Conservation (phyloP, 2,329 filamentous ascomycete species). For the Diaporthe capsici region DNA sequence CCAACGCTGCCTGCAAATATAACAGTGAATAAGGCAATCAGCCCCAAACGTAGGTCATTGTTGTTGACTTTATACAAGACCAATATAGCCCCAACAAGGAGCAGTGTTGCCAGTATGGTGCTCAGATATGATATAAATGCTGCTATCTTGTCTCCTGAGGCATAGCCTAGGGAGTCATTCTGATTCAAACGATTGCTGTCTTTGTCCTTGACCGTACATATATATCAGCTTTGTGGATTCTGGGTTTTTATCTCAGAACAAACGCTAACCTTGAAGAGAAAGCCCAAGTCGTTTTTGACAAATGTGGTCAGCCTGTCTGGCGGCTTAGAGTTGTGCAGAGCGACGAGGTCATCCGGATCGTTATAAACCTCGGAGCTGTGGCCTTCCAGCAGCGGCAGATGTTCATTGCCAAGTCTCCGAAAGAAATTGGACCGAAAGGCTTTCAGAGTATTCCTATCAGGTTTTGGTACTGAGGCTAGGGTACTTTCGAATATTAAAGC, state of each 20-base stretch:
- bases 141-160: not conserved
- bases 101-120: slow-evolving; percentile 3
- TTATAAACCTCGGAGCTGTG: not conserved
- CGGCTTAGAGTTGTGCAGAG: not conserved
- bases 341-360: slow-evolving; percentile 8
- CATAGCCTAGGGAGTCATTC: not conserved
- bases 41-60: not conserved
- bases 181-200: not conserved
- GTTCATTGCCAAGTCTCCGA: not conserved
- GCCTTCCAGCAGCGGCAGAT: not conserved
- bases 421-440: not conserved
- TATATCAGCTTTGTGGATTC: no score
- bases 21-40: slow-evolving; percentile 13
- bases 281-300: not conserved
- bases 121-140: slow-evolving; percentile 9
- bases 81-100: slow-evolving; percentile 11
- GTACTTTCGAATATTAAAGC: slow-evolving; percentile 12
- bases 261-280: not conserved
- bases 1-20: slow-evolving; percentile 7
- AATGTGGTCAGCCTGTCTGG: slow-evolving; percentile 10
- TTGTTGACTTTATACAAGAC: slow-evolving; percentile 2
- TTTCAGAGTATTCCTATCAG: not conserved
- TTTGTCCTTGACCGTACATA: no score
- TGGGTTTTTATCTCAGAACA: no score
- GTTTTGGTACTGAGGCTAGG: not conserved